phyloP scores from a whole-genome alignment of 768 basidiomycete species.

The Boletus eberwhitei region DNA sequence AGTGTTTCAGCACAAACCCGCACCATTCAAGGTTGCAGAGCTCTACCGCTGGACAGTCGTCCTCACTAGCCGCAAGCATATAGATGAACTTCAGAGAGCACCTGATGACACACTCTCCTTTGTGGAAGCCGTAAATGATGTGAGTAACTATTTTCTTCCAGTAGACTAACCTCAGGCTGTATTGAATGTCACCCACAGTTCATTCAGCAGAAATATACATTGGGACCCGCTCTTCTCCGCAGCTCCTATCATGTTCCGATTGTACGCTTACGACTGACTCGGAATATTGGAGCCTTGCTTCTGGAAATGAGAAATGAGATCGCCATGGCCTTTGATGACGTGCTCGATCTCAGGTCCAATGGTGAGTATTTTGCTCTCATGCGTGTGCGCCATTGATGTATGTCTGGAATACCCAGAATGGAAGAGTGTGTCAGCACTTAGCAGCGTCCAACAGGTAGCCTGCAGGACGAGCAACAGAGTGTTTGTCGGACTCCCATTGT shows the following conservation, averaged over 20 bases:
- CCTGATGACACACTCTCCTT: neutral
- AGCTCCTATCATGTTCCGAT: conserved; percentile 25
- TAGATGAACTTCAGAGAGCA: too few relatives aligned
- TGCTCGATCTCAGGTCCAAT: conserved; percentile 23
- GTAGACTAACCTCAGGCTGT: neutral
- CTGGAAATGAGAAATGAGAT: conserved; percentile 45
- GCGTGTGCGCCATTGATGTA: neutral
- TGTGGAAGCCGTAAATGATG: conserved; percentile 31
- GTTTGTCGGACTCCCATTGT: conserved; percentile 49
- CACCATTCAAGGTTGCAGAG: too few relatives aligned
- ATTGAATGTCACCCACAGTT: conserved; percentile 21
- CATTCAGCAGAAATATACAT: conserved; percentile 36
- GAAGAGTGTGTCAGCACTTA: conserved; percentile 29
- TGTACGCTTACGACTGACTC: conserved; percentile 24
- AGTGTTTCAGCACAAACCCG: too few relatives aligned
- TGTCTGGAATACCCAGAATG: conserved; percentile 35
- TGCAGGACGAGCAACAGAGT: conserved; percentile 42
- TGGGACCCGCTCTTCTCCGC: conserved; percentile 31
- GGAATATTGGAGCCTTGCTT: conserved; percentile 38
- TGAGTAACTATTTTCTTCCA: conserved; percentile 5
- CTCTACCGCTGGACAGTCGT: too few relatives aligned
- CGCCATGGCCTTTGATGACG: conserved; percentile 36
- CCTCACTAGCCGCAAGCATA: too few relatives aligned
- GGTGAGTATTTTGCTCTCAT: conserved; percentile 4
- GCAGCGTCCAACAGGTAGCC: neutral